A percentile compares a stretch with the other conserved stretches of the same genome.
Conservation (phyloP, 2,329 filamentous ascomycete species). For the Talaromyces pinophilus region DNA sequence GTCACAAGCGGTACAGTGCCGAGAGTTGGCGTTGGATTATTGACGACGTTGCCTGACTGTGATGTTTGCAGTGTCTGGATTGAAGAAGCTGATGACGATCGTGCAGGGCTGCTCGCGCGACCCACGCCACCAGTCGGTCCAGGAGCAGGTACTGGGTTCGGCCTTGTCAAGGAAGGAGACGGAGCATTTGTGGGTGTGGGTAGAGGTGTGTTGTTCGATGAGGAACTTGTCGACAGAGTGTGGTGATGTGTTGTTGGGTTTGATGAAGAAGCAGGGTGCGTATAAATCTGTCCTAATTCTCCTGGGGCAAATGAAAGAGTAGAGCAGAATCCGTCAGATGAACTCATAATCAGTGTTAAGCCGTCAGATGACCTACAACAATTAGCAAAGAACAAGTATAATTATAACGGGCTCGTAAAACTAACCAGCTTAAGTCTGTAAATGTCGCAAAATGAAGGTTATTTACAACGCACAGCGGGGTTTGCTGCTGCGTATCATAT, state of each 20-base stretch:
- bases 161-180: slow-evolving; percentile 58
- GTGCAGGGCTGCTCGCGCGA: slow-evolving; percentile 73
- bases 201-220: slow-evolving; percentile 67
- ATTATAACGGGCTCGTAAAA: slow-evolving; percentile 23
- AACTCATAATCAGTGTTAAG: slow-evolving; percentile 84
- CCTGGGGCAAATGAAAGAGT: slow-evolving; percentile 79
- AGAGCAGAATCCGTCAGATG: slow-evolving; percentile 96
- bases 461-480: slow-evolving; percentile 89
- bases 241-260: slow-evolving; percentile 32
- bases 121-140: slow-evolving; percentile 48
- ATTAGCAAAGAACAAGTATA: slow-evolving; percentile 26
- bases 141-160: slow-evolving; percentile 59
- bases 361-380: slow-evolving; percentile 70
- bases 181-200: slow-evolving; percentile 67
- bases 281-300: slow-evolving; percentile 81
- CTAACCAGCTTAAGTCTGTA: slow-evolving; percentile 91
- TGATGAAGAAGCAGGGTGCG: slow-evolving; percentile 45
- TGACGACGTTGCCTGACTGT: slow-evolving; percentile 56
- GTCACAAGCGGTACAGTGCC: slow-evolving; percentile 76
- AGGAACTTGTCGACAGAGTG: slow-evolving; percentile 47
- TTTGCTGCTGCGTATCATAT: slow-evolving; percentile 96
- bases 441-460: slow-evolving; percentile 98
- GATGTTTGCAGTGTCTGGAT: slow-evolving; percentile 61
- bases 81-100: slow-evolving; percentile 84
- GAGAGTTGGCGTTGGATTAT: slow-evolving; percentile 76